phyloP scores from a whole-genome alignment of 148 eudicot species.

The Hydrangea macrophylla region DNA sequence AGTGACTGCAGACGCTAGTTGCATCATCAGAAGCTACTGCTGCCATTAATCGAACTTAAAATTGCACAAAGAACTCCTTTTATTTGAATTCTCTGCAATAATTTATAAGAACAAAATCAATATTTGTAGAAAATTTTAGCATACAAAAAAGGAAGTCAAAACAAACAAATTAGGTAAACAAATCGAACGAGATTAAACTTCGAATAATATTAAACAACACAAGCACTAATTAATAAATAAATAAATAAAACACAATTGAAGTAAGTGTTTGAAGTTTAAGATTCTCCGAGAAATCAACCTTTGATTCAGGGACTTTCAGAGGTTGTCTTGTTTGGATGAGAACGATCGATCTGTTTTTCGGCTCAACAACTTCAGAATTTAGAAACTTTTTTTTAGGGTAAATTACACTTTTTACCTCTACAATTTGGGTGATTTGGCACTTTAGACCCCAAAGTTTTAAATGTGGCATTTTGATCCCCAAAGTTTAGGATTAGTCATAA shows the following conservation, averaged over 20 bases:
- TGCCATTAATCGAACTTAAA: background rate
- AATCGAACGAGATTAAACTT: background rate
- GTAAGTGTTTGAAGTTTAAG: no score
- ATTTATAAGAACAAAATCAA: background rate
- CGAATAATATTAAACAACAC: background rate
- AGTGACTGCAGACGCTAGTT: constrained; percentile 59
- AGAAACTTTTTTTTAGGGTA: no score
- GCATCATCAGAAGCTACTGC: constrained; percentile 47
- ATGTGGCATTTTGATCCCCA: no score
- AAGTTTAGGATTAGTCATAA: no score
- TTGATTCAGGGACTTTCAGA: background rate
- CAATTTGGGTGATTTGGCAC: no score
- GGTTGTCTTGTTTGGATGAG: background rate
- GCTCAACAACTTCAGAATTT: no score
- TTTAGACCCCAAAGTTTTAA: no score
- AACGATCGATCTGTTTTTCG: no score
- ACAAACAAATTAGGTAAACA: background rate
- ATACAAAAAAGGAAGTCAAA: background rate
- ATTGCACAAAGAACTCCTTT: background rate
- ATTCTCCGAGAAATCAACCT: no score
- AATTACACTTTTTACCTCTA: no score
- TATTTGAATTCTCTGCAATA: background rate
- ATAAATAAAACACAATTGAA: no score
- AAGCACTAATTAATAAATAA: background rate
- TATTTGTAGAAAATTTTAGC: background rate